A percentile compares a stretch with the other conserved stretches of the same genome.
Conservation (phyloP, 768 basidiomycete genomes). For the Crassisporium funariophilum region DNA sequence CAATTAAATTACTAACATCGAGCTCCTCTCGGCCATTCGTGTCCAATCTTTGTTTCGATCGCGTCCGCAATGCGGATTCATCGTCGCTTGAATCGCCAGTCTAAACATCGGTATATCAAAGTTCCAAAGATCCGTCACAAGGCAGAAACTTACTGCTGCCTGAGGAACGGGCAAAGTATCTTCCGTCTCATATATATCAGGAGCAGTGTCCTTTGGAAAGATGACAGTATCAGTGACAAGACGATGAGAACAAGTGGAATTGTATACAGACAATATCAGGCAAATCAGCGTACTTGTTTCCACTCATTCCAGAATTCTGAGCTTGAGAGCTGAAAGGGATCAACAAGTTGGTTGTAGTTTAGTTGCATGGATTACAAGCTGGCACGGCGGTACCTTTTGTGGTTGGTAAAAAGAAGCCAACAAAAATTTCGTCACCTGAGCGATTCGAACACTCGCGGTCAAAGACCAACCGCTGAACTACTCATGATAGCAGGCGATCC, state of each 20-base stretch:
- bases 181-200: constrained; percentile 90
- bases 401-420: constrained; percentile 1
- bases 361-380: neutral
- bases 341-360: neutral
- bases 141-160: constrained; percentile 45
- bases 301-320: constrained; percentile 58
- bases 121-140: neutral
- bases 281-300: constrained; percentile 81
- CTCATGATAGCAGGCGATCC: constrained; percentile 67
- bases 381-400: neutral
- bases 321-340: too few species aligned
- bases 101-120: constrained; percentile 32
- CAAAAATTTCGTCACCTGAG: constrained; percentile 47
- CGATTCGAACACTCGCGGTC: constrained; percentile 52
- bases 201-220: constrained; percentile 75
- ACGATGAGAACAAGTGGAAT: constrained; percentile 8
- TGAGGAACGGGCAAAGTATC: constrained; percentile 64
- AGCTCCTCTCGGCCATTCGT: constrained; percentile 60
- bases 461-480: constrained; percentile 46
- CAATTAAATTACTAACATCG: constrained; percentile 65
- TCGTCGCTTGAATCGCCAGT: constrained; percentile 70
- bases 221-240: constrained; percentile 1
- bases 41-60: constrained; percentile 41
- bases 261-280: constrained; percentile 83
- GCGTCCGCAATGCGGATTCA: constrained; percentile 48